Evolutionary conservation across 1,139 yeast species (phyloP).

Genomic region (Candida pseudoviswanathii): DNA sequence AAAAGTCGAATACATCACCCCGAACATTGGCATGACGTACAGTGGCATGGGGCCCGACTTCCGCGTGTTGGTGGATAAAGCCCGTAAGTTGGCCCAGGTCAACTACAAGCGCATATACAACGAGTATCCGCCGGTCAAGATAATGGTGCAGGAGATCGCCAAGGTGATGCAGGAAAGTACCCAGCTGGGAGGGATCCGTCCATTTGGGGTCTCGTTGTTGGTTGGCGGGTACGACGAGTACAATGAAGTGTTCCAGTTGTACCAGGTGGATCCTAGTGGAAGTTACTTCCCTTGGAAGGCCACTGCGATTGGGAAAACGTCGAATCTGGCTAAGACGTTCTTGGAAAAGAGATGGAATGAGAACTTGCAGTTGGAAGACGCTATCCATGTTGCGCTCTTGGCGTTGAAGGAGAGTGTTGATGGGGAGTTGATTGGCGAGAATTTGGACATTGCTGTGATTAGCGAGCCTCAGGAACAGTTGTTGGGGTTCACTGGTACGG

Average conservation of each 20-base stretch:
- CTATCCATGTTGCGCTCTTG: constrained; percentile 91
- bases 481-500: constrained; percentile 87
- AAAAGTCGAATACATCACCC: constrained; percentile 85
- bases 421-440: constrained; percentile 96
- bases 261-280: constrained; percentile 98
- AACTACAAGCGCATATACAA: constrained; percentile 90
- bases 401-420: constrained; percentile 96
- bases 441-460: constrained; percentile 88
- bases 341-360: constrained; percentile 98
- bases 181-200: constrained; percentile 97
- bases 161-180: constrained; percentile 98
- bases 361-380: constrained; percentile 95
- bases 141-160: constrained; percentile 92
- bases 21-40: constrained; percentile 95
- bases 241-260: constrained; percentile 73
- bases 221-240: constrained; percentile 93
- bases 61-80: constrained; percentile 89
- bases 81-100: constrained; percentile 91
- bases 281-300: constrained; percentile 99
- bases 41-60: constrained; percentile 99
- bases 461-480: constrained; percentile 82
- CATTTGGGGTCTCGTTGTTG: constrained; percentile 91
- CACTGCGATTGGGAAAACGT: constrained; percentile 96
- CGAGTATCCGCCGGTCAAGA: constrained; percentile 96
- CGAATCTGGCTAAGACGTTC: constrained; percentile 93